phyloP scores from a whole-genome alignment of 176 grass and related monocot genomes.

The Raddia distichophylla region DNA sequence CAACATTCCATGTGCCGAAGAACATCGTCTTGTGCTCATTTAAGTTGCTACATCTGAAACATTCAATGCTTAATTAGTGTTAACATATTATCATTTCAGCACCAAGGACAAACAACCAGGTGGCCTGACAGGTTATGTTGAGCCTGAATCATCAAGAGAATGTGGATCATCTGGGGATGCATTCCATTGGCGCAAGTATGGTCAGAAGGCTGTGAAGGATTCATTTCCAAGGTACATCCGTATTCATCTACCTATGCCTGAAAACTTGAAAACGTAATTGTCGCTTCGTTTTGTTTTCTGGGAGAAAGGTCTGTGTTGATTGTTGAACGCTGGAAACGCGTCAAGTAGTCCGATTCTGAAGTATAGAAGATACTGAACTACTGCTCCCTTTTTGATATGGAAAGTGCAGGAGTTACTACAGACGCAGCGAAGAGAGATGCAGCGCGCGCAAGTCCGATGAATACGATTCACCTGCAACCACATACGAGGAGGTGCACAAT shows the following conservation, averaged over 20 bases:
- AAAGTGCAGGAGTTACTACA: constrained; percentile 57
- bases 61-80: not conserved
- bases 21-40: constrained; percentile 4
- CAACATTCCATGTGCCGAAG: not conserved
- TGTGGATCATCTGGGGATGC: constrained; percentile 38
- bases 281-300: not conserved
- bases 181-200: constrained; percentile 72
- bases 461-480: constrained; percentile 46
- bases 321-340: too few species aligned
- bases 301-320: not conserved
- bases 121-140: constrained; percentile 1
- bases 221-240: constrained; percentile 52
- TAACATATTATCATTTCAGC: constrained; percentile 36
- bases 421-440: constrained; percentile 55
- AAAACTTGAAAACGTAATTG: not conserved
- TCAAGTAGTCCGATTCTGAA: too few species aligned
- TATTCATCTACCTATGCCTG: not conserved
- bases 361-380: too few species aligned
- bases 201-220: constrained; percentile 68
- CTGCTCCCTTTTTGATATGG: not conserved
- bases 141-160: constrained; percentile 32
- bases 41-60: not conserved
- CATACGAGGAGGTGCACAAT: constrained; percentile 63
- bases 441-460: constrained; percentile 52
- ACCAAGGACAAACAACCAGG: constrained; percentile 44